A percentile compares a stretch with the other conserved stretches of the same genome.
Evolutionary conservation across 176 grass and related monocot species (phyloP).

Genomic region (Phoenix roebelenii): DNA sequence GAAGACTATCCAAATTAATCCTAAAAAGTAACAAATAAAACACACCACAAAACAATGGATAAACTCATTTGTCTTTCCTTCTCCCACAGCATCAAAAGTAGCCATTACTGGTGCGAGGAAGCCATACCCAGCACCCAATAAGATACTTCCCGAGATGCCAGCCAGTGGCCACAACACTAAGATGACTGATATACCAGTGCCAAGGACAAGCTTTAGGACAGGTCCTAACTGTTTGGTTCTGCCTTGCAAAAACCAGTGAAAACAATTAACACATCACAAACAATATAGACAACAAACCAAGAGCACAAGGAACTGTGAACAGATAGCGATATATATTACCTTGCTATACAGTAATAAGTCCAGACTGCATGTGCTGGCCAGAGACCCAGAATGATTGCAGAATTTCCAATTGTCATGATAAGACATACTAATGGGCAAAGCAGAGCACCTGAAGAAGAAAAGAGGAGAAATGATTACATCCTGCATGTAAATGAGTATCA

Average conservation of each 20-base stretch:
- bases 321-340: constrained; percentile 39
- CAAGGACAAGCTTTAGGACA: constrained; percentile 74
- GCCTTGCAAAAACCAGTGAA: constrained; percentile 33
- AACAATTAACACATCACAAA: constrained; percentile 24
- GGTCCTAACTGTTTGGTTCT: constrained; percentile 84
- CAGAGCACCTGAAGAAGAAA: constrained; percentile 50
- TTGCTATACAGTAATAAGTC: constrained; percentile 80
- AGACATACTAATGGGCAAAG: constrained; percentile 71
- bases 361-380: constrained; percentile 87
- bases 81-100: constrained; percentile 80
- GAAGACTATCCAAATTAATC: constrained; percentile 12
- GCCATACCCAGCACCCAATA: constrained; percentile 64
- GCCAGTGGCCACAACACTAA: constrained; percentile 62
- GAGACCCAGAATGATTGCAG: constrained; percentile 78
- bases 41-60: constrained; percentile 78
- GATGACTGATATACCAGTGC: constrained; percentile 38
- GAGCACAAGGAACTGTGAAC: constrained; percentile 2
- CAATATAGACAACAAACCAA: too few species aligned
- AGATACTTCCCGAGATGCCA: constrained; percentile 57
- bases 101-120: constrained; percentile 89
- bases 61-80: constrained; percentile 75
- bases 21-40: constrained; percentile 15
- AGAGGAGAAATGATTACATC: neutral
- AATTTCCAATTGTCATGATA: constrained; percentile 79
- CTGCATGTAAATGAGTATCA: too few species aligned